Percentiles rank a stretch among this genome's conserved stretches.
Conservation (phyloP, 2,329 filamentous ascomycete genomes). For the Cercospora brassicicola region DNA sequence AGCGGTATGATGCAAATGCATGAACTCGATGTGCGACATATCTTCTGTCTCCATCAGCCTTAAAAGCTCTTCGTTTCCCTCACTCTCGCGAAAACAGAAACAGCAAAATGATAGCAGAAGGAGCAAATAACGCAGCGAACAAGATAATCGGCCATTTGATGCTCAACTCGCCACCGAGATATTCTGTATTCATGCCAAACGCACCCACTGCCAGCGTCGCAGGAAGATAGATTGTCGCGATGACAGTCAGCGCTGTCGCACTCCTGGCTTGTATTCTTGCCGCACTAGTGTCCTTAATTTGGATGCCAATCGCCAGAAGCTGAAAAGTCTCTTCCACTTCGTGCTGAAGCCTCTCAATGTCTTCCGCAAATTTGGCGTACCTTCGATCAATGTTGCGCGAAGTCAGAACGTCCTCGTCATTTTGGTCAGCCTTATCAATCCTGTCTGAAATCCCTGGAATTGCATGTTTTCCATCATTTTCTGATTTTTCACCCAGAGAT, state of each 20-base stretch:
- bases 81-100: background rate
- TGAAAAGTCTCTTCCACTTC: background rate
- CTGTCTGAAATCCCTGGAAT: too few relatives aligned
- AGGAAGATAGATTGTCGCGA: background rate
- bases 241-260: background rate
- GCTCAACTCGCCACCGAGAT: background rate
- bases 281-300: background rate
- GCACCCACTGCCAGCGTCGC: background rate
- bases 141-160: background rate
- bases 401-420: background rate
- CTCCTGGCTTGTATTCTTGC: background rate
- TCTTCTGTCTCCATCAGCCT: background rate
- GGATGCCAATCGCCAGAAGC: background rate
- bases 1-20: background rate
- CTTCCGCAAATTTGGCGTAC: background rate
- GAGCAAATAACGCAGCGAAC: background rate
- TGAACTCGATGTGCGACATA: background rate
- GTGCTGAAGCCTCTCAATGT: background rate
- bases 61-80: background rate
- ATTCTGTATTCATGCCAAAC: background rate
- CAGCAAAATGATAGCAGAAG: background rate
- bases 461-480: too few relatives aligned
- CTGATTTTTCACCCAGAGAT: too few relatives aligned
- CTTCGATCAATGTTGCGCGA: background rate
- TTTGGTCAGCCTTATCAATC: too few relatives aligned